Base-by-base conservation (phyloP, 805 yeast genomes). In the Yarrowia porcina region DNA sequence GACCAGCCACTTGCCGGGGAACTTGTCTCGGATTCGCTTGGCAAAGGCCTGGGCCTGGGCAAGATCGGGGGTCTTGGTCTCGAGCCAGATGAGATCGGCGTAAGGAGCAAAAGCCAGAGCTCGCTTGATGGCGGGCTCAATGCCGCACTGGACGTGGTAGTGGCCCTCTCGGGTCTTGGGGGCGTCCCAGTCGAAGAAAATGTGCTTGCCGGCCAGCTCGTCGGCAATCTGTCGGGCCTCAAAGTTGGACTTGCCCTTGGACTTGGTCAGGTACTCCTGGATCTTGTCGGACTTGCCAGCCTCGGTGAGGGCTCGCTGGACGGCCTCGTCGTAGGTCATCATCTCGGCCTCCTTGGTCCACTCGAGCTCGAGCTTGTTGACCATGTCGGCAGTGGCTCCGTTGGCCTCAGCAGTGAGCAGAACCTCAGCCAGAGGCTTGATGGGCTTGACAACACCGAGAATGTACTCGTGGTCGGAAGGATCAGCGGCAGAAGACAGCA, bases 71-170 rank as follows among this genome's bases (percentile, higher is more conserved):
- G 79, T 77, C 70, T 83, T 83, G 36, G 88, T 84, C 68, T 85
- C 87, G 17, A 84, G 74, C 88, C 88, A 84, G 21, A 84, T 70
- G 69, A 83, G 70, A 64, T 84, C 88, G 12, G 87, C 79, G 65
- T 81, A 81, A 13, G 87, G 87, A 6, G 86, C 83, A 70, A 76
- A 84, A 0, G 77, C 77, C 27, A 82, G 69, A 0, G 83, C 81
- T 63, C 88, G 76, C 67, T 81, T 79, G 44, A 84, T 73, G 2
- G 87, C 87, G 21, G 79, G 79, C 41, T 80, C 83, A 67, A 82
- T 75, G 20, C 87, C 82, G 1, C 80, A 74, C 63, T 77, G 71
- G 64, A 77, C 78, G 66, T 80, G 76, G 68, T 81, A 81, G 69
- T 80, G 80, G 2, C 88, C 88, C 65, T 83, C 87, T 54, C 79